These are phyloP conservation scores for Cladophialophora chaetospira DNA, from an alignment of 2,329 filamentous ascomycete genomes.

Conservation along the genomic window DNA sequence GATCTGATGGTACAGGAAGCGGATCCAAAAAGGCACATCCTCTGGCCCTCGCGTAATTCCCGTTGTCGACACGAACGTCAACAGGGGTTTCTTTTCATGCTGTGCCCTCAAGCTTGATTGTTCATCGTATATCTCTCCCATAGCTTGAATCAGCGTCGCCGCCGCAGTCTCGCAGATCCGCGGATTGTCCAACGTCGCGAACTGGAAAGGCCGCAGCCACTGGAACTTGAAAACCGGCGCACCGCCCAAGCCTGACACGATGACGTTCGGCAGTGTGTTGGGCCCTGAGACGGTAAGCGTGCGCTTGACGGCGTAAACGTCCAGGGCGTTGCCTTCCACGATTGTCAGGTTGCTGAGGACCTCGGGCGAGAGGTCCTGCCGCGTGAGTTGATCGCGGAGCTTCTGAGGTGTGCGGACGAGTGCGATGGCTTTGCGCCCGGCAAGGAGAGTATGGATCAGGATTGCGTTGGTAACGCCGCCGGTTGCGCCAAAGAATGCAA, in stretches of 20 bases:
- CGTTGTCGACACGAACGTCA: conserved; percentile 40
- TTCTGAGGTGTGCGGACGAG: conserved; percentile 55
- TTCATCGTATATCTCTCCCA: conserved; percentile 32
- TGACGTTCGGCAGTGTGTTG: conserved; percentile 41
- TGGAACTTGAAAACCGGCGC: conserved; percentile 29
- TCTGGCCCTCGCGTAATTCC: conserved; percentile 35
- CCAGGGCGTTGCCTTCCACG: conserved; percentile 50
- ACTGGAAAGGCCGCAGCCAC: conserved; percentile 33
- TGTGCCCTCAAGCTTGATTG: neutral
- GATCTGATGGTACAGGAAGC: conserved; percentile 39
- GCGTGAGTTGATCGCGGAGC: conserved; percentile 46
- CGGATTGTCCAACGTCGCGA: conserved; percentile 39
- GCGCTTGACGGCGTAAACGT: conserved; percentile 44
- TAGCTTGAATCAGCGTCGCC: conserved; percentile 34
- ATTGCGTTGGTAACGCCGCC: conserved; percentile 50
- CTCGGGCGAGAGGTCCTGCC: conserved; percentile 42
- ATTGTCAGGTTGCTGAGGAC: conserved; percentile 49
- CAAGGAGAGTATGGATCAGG: conserved; percentile 48
- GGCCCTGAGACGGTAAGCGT: conserved; percentile 38
- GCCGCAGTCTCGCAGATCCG: conserved; percentile 40
- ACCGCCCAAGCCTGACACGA: conserved; percentile 53
- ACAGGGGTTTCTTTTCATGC: conserved; percentile 26
- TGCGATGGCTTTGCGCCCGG: conserved; percentile 46
- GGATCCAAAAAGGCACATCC: conserved; percentile 37
- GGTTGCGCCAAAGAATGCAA: conserved; percentile 57